A percentile compares a stretch with the other conserved stretches of the same genome.
Conservation (phyloP, 129 eudicot species). For the Flaveria trinervia region DNA sequence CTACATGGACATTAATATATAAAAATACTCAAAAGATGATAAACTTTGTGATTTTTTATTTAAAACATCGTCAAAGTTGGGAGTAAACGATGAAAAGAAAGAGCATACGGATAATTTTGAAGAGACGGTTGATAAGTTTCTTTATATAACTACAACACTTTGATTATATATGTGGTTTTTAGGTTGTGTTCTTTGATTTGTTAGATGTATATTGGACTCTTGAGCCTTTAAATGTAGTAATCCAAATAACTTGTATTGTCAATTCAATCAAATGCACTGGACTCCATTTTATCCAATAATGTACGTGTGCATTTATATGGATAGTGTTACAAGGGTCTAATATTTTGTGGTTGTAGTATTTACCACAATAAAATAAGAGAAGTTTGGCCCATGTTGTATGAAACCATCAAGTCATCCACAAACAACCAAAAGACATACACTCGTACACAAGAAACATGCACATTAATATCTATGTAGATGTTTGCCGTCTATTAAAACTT, state of each 20-base stretch:
- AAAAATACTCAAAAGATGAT: not conserved
- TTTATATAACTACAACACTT: not conserved
- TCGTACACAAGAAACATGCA: slow-evolving; percentile 11
- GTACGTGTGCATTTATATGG: not conserved
- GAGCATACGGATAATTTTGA: not conserved
- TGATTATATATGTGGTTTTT: not conserved
- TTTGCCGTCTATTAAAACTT: not conserved
- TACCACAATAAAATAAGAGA: not conserved
- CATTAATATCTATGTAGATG: not conserved
- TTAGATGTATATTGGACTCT: not conserved
- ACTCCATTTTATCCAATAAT: slow-evolving; percentile 6
- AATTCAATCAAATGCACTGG: not conserved
- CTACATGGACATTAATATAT: no score
- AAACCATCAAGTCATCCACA: not conserved
- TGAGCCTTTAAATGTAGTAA: not conserved
- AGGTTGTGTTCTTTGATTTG: not conserved
- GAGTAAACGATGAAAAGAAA: not conserved
- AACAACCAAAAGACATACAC: not conserved
- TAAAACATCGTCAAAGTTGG: not conserved
- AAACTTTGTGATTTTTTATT: not conserved
- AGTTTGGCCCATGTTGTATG: not conserved
- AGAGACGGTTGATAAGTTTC: not conserved
- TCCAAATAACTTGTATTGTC: not conserved
- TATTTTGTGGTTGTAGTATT: slow-evolving; percentile 8
- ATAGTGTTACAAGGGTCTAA: not conserved